A percentile compares a stretch with the other conserved stretches of the same genome.
phyloP scores from a whole-genome alignment of 441 rosid genomes.

The Theobroma grandiflorum region DNA sequence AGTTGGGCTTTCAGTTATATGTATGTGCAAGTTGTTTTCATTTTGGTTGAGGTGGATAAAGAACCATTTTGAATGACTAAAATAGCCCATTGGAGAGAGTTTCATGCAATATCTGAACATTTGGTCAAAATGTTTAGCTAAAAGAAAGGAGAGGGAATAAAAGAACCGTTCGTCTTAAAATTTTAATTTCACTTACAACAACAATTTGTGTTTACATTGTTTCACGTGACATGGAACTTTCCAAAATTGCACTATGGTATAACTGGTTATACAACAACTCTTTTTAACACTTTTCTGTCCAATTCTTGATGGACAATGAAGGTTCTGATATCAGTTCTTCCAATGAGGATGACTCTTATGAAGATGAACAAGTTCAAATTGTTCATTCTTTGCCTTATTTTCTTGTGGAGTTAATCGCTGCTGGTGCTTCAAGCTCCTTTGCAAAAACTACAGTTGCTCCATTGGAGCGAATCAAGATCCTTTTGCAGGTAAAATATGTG shows the following conservation, averaged over 20 bases:
- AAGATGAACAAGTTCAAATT: slow-evolving; percentile 16
- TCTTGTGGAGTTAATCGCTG: background rate
- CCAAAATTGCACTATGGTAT: background rate
- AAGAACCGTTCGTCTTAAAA: slow-evolving; percentile 17
- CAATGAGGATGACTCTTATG: background rate
- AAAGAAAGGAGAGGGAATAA: slow-evolving; percentile 15
- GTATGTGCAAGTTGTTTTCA: background rate
- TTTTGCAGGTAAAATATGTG: slow-evolving; percentile 13
- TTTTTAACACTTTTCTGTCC: background rate
- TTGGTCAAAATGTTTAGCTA: slow-evolving; percentile 20
- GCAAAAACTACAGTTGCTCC: slow-evolving; percentile 17
- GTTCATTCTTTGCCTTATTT: slow-evolving; percentile 4
- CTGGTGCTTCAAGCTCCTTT: background rate
- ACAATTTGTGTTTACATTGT: background rate
- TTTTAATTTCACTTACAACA: background rate
- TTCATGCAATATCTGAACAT: background rate
- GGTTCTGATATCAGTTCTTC: slow-evolving; percentile 11
- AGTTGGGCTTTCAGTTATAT: background rate
- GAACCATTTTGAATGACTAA: background rate
- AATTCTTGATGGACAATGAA: background rate
- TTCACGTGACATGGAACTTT: background rate
- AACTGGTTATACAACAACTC: slow-evolving; percentile 1
- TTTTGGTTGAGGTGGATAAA: background rate
- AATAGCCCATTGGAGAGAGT: background rate
- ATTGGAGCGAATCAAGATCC: slow-evolving; percentile 21